Evolutionary conservation across 305 asterid genomes (phyloP), one percentile per base, ranked within the genome.

Genomic region (Fraxinus latifolia): DNA sequence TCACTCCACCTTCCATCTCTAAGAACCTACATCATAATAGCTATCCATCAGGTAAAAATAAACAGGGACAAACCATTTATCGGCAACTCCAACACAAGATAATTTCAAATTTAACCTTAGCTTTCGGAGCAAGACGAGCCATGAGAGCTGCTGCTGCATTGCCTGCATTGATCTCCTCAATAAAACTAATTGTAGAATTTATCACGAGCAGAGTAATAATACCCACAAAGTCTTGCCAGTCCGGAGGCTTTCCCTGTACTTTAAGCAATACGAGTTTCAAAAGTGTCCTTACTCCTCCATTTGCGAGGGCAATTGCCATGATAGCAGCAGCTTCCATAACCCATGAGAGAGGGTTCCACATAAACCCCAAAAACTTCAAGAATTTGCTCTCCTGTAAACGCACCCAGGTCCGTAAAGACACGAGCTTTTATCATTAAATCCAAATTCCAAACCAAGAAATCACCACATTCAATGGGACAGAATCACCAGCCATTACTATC

Each of bases 341-440:
- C 99, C 99, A 96, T 82, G 99, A 96, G 73, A 96, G 95, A 84
- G 99, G 98, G 82, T 96, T 96, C 99, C 99, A 96, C 99, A 96
- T 96, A 90, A 96, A 96, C 75, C 98, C 99, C 88, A 96, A 82
- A 83, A 93, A 96, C 87, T 96, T 96, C 79, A 96, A 83, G 42
- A 94, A 72, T 85, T 96, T 94, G 90, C 98, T 96, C 87, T 96
- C 99, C 99, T 93, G 89, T 74, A 79, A 85, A 74, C 58, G 55
- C 71, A 58, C 33, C 31, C 37, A 39, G 60, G 82, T 79, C 14
- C 60, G 36, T 77, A 67, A 47, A 32, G 72, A 81, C 68, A 55
- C 72, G 71, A 62, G 4, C 32, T 53, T 70, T 80, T 33, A 53
- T 17, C 78, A 71, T 36, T 75, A 19, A 82, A 58, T 21, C 50